A percentile compares a stretch with the other conserved stretches of the same genome.
These are phyloP conservation scores for Lactuca sativa DNA, from an alignment of 129 eudicot genomes.

Conservation along the genomic window DNA sequence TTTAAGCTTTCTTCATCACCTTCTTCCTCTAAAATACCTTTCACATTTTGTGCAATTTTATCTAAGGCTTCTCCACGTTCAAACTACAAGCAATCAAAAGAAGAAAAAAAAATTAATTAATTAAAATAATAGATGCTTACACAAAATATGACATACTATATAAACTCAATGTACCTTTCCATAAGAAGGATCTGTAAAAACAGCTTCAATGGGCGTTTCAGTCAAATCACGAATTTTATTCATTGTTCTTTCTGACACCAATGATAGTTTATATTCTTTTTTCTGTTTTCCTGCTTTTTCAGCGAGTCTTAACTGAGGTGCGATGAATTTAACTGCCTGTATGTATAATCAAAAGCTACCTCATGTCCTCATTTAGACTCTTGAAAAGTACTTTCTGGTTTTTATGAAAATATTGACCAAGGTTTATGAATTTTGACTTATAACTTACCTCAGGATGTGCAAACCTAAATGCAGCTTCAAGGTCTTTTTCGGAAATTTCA, in stretches of 20 bases:
- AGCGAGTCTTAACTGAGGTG: conserved; percentile 89
- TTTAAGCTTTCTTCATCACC: conserved; percentile 80
- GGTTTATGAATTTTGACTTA: neutral
- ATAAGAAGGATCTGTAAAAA: conserved; percentile 88
- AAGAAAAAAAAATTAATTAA: neutral
- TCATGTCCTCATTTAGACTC: neutral
- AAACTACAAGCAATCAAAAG: conserved; percentile 50
- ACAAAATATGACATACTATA: neutral
- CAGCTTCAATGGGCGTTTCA: conserved; percentile 75
- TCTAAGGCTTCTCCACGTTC: conserved; percentile 97
- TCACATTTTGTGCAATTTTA: conserved; percentile 71
- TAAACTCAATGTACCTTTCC: conserved; percentile 64
- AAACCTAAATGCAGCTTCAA: conserved; percentile 83
- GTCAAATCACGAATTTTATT: conserved; percentile 69
- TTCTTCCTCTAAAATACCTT: conserved; percentile 70
- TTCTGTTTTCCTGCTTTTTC: conserved; percentile 82
- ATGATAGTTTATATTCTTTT: conserved; percentile 69
- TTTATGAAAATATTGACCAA: neutral
- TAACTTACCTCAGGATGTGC: conserved; percentile 88
- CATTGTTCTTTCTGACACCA: conserved; percentile 70
- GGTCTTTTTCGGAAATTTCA: conserved; percentile 83
- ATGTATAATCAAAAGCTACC: conserved; percentile 5
- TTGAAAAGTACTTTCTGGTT: neutral
- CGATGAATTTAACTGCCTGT: conserved; percentile 91
- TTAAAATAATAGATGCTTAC: neutral